Base-by-base conservation (phyloP, 768 basidiomycete species). In the Leccinum rimulosum region DNA sequence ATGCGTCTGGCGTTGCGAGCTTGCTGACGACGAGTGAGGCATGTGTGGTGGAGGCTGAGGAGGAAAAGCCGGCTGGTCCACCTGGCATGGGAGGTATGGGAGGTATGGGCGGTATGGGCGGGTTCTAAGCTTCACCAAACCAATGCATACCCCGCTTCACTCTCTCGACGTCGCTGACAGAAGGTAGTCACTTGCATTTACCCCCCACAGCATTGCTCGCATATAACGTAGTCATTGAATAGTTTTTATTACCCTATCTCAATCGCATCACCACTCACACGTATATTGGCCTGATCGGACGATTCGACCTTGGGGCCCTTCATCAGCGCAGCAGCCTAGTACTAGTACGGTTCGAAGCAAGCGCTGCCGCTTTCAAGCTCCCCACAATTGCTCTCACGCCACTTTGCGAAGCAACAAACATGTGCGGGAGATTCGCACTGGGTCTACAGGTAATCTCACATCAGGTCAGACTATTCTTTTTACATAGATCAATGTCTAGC, bases 11-110 rank as follows among this genome's bases (percentile, higher is more conserved):
- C 70, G 95, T 98, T 14, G 94, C 95, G 3, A 90, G 87, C 62
- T 77, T 98, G 73, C 77, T 98, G 75, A 94, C 94, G 50, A 98
- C 95, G 54, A 91, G 88, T 66, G 95, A 98, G 79, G 88, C 85
- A 45, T 91, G 91, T 71, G 84, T 98, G 40, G 95, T 98, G 22
- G 94, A 98, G 54, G 91, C 88, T 15, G 89, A 91, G 63, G 94
- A 97, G 70, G 84, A 90, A 63, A 81, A 89, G 54, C 78, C 85
- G 57, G 76, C 81, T 4, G 77, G 72, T 31, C 72, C 73, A 69
- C 82, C 81, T n/a, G 77, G 77, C 0, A 84, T 84, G 82, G 82
- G 82, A 1, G 85, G 84, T 6, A 86, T 84, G 80, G 81, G 82
- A 3, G 84, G 84, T 3, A 83, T 83, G 81, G 76, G 76, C 15